phyloP scores from a whole-genome alignment of 2,329 filamentous ascomycete genomes.

The Berkeleyomyces rouxiae region DNA sequence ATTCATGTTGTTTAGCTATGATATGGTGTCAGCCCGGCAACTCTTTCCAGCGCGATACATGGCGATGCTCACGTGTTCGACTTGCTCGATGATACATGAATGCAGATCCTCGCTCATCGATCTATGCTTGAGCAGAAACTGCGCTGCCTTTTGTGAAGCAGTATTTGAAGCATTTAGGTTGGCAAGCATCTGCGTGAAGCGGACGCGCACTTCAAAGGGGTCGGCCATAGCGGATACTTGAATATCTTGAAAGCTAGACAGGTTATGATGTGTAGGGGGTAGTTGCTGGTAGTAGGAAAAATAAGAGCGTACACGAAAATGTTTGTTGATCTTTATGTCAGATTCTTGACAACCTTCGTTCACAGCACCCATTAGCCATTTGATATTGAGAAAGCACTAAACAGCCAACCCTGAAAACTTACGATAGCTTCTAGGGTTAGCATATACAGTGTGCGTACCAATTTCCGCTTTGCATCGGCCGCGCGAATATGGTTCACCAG shows the following conservation, averaged over 20 bases:
- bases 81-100: constrained; percentile 89
- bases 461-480: constrained; percentile 7
- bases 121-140: constrained; percentile 84
- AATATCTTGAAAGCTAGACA: too few species aligned
- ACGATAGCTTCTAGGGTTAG: neutral
- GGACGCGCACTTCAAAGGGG: constrained; percentile 96
- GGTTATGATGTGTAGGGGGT: too few species aligned
- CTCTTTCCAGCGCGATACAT: neutral
- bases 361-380: too few species aligned
- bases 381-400: too few species aligned
- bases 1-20: constrained; percentile 72
- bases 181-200: constrained; percentile 79
- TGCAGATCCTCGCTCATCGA: constrained; percentile 96
- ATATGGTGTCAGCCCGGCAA: neutral
- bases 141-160: constrained; percentile 79
- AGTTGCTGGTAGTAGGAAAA: neutral
- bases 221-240: constrained; percentile 38
- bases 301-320: too few species aligned
- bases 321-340: too few species aligned
- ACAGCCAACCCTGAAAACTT: neutral
- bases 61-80: constrained; percentile 50
- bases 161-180: constrained; percentile 81
- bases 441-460: neutral
- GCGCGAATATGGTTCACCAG: neutral
- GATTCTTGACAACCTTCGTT: too few species aligned